Conservation (phyloP, 441 rosid species). For the Pelargonium myrrhifolium region DNA sequence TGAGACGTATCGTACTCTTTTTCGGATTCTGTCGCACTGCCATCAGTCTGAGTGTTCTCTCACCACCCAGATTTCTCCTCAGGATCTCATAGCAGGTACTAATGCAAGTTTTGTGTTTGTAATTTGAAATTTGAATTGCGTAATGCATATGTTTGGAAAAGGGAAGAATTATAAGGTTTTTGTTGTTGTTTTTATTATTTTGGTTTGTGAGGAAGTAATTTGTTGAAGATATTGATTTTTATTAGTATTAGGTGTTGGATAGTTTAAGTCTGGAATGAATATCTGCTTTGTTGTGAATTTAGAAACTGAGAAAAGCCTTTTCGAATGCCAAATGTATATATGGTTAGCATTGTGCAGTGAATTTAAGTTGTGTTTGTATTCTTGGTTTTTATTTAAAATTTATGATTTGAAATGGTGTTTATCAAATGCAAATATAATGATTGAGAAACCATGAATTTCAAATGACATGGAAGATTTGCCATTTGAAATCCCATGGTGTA, state of each 20-base stretch:
- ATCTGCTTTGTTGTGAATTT: background rate
- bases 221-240: background rate
- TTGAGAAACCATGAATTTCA: too few relatives aligned
- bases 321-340: background rate
- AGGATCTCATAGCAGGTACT: constrained; percentile 35
- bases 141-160: too few relatives aligned
- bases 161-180: background rate
- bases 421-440: too few relatives aligned
- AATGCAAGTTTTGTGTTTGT: background rate
- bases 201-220: background rate
- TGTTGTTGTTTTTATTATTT: background rate
- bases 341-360: too few relatives aligned
- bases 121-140: background rate
- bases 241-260: background rate
- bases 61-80: constrained; percentile 32
- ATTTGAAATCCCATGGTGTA: too few relatives aligned
- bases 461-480: too few relatives aligned
- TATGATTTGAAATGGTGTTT: too few relatives aligned
- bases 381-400: too few relatives aligned
- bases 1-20: constrained; percentile 38
- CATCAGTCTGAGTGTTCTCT: constrained; percentile 36
- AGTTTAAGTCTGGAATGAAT: background rate
- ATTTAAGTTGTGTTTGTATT: too few relatives aligned
- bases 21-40: constrained; percentile 49
- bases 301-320: background rate